These are phyloP conservation scores for Arctostaphylos glauca DNA, from an alignment of 148 eudicot genomes.

Conservation along the genomic window DNA sequence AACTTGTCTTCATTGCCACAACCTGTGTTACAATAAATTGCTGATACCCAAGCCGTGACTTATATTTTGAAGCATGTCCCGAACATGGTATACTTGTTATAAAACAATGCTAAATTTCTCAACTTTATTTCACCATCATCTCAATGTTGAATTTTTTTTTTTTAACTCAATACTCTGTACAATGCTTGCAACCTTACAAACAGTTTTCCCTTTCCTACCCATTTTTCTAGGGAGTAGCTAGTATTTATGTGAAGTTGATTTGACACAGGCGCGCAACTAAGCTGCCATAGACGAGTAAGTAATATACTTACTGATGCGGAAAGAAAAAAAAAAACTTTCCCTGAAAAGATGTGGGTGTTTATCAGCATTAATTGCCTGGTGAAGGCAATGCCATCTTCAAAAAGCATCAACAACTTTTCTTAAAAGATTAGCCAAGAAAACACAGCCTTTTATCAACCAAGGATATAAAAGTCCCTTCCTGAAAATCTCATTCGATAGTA, in stretches of 20 bases:
- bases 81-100: background rate
- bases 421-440: background rate
- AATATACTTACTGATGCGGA: background rate
- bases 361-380: background rate
- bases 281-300: background rate
- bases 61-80: no score
- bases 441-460: background rate
- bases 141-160: no score
- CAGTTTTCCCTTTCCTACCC: no score
- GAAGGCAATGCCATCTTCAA: background rate
- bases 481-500: background rate
- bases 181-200: no score
- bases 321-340: background rate
- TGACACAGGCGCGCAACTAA: no score
- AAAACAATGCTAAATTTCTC: background rate
- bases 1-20: background rate
- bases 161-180: no score
- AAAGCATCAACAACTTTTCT: background rate
- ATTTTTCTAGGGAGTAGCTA: no score
- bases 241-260: no score
- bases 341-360: background rate
- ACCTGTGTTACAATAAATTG: background rate
- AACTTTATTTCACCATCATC: no score
- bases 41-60: background rate
- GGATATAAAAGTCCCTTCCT: background rate